phyloP scores from a whole-genome alignment of 2,329 filamentous ascomycete species.

The Thielaviopsis populi region DNA sequence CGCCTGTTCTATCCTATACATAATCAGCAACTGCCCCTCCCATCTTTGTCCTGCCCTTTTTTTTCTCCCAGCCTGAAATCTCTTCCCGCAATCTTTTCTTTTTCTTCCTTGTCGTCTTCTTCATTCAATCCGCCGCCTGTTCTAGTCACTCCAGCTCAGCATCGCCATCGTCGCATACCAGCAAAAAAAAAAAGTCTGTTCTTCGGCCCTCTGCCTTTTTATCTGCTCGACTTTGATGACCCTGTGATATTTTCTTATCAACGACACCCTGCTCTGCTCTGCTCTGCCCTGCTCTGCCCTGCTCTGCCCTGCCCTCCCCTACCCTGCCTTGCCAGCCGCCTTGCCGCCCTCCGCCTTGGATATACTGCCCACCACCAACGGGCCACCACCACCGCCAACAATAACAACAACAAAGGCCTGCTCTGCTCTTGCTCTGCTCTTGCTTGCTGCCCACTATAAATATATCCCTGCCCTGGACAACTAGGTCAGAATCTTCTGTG shows the following conservation, averaged over 20 bases:
- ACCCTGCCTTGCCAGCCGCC: background rate
- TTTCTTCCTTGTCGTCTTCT: background rate
- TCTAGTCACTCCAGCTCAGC: background rate
- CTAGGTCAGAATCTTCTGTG: background rate
- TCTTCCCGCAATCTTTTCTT: background rate
- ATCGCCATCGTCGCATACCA: background rate
- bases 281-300: background rate
- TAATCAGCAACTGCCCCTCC: background rate
- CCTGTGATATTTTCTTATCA: background rate
- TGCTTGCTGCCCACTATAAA: background rate
- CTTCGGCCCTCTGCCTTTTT: background rate
- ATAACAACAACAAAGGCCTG: background rate
- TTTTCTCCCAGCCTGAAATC: background rate
- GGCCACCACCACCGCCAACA: no score
- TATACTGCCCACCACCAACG: background rate
- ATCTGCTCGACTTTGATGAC: background rate
- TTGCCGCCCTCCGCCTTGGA: background rate
- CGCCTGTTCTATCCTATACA: no score
- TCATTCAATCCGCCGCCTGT: background rate
- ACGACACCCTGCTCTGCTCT: background rate
- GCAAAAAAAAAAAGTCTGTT: background rate
- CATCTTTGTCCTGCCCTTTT: background rate
- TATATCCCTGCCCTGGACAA: background rate
- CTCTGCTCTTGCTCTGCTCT: background rate
- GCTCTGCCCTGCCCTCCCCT: background rate